A percentile compares a stretch with the other conserved stretches of the same genome.
Conservation (phyloP, 1,284 basidiomycete species). For the Stygiomarasmius scandens region DNA sequence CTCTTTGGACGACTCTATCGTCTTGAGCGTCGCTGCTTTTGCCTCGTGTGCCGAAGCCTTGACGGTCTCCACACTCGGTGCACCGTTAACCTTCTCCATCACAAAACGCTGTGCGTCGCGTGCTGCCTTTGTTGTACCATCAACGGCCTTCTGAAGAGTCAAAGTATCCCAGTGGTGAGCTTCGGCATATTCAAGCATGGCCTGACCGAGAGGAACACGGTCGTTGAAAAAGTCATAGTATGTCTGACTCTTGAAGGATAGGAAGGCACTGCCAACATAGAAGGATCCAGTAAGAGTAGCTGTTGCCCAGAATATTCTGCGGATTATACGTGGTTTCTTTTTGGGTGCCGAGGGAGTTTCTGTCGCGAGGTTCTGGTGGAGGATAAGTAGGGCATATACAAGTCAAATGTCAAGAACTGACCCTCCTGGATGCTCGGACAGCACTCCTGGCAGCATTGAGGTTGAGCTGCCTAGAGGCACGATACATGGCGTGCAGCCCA, state of each 20-base stretch:
- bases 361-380: conserved; percentile 56
- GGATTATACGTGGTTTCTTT: conserved; percentile 57
- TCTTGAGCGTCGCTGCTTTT: conserved; percentile 34
- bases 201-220: conserved; percentile 75
- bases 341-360: conserved; percentile 46
- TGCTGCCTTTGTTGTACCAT: conserved; percentile 55
- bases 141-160: conserved; percentile 60
- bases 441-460: conserved; percentile 47
- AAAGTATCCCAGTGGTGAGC: conserved; percentile 76
- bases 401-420: conserved; percentile 33
- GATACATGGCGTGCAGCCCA: conserved; percentile 53
- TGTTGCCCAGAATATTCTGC: conserved; percentile 63
- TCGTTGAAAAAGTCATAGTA: conserved; percentile 85
- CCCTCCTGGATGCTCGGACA: conserved; percentile 55
- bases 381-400: conserved; percentile 1
- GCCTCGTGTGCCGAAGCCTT: conserved; percentile 42
- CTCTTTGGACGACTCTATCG: conserved; percentile 44
- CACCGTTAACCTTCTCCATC: conserved; percentile 43
- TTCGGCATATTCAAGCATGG: conserved; percentile 82
- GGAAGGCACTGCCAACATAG: conserved; percentile 78
- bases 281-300: conserved; percentile 67
- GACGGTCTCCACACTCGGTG: conserved; percentile 36
- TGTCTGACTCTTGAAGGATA: conserved; percentile 69
- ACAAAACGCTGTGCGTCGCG: conserved; percentile 55
- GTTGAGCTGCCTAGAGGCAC: conserved; percentile 54